Evolutionary conservation across 164 flowering plant genomes (phyloP).

Genomic region (Cinnamomum micranthum): DNA sequence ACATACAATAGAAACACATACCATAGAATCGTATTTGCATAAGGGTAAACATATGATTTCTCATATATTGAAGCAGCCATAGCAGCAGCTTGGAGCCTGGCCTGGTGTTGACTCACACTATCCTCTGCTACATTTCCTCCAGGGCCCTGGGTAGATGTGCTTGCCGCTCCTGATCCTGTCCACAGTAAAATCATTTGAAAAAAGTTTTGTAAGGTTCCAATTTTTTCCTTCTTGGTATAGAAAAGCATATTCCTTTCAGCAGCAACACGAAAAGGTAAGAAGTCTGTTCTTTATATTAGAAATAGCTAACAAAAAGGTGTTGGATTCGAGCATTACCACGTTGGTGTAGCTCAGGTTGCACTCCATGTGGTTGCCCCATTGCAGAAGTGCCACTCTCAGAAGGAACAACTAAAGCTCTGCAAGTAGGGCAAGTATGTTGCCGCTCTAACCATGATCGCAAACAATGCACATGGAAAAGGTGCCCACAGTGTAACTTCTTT

Average conservation of each 20-base stretch:
- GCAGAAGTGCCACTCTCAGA: slow-evolving; percentile 56
- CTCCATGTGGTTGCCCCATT: slow-evolving; percentile 41
- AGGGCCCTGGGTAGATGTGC: slow-evolving; percentile 41
- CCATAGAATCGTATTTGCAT: slow-evolving; percentile 58
- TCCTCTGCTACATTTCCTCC: slow-evolving; percentile 26
- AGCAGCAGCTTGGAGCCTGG: slow-evolving; percentile 89
- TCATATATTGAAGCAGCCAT: slow-evolving; percentile 89
- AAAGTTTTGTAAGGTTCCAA: not conserved
- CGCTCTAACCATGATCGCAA: slow-evolving; percentile 97
- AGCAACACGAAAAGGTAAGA: not conserved
- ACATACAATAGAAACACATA: slow-evolving; percentile 20
- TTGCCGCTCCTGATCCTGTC: slow-evolving; percentile 40
- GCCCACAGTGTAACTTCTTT: slow-evolving; percentile 89
- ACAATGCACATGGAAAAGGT: slow-evolving; percentile 95
- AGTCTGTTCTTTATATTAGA: not conserved
- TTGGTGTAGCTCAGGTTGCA: slow-evolving; percentile 41
- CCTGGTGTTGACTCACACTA: slow-evolving; percentile 56
- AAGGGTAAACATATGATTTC: slow-evolving; percentile 85
- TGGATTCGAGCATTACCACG: slow-evolving; percentile 46
- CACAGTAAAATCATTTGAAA: slow-evolving; percentile 1
- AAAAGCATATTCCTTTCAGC: not conserved
- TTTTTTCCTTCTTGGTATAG: not conserved
- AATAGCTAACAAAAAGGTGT: not conserved
- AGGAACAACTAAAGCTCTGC: slow-evolving; percentile 92
- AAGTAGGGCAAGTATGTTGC: slow-evolving; percentile 96